phyloP scores from a whole-genome alignment of 1,284 basidiomycete species.

The Trichosporon asahii region DNA sequence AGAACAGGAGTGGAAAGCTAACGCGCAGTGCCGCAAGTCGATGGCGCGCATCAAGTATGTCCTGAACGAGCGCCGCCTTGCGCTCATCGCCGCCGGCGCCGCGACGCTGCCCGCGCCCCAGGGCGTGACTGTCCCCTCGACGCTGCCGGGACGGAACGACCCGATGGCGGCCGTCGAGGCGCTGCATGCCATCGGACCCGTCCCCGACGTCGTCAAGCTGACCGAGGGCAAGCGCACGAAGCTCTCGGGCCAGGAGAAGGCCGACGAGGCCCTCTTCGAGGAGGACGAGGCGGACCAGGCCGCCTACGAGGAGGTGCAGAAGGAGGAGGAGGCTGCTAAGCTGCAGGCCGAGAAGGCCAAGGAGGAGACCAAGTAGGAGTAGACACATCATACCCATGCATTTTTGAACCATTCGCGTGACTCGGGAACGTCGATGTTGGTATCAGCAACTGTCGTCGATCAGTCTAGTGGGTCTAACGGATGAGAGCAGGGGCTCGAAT shows the following conservation, averaged over 20 bases:
- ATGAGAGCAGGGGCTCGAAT: too few species aligned
- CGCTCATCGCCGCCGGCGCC: constrained; percentile 62
- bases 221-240: constrained; percentile 1
- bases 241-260: neutral
- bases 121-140: constrained; percentile 7
- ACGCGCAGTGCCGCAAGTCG: constrained; percentile 76
- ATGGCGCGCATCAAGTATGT: constrained; percentile 96
- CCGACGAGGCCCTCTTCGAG: constrained; percentile 22
- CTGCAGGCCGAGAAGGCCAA: constrained; percentile 25
- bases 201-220: constrained; percentile 1
- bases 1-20: too few species aligned
- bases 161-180: constrained; percentile 17
- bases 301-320: constrained; percentile 24
- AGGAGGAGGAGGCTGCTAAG: constrained; percentile 40
- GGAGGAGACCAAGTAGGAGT: constrained; percentile 36
- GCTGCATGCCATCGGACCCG: constrained; percentile 12
- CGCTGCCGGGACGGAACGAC: constrained; percentile 16
- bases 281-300: constrained; percentile 24
- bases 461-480: too few species aligned
- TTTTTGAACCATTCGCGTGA: neutral
- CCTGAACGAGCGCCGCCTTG: constrained; percentile 83
- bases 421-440: neutral
- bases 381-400: constrained; percentile 12
- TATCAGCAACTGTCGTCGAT: too few species aligned
- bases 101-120: neutral